These are phyloP conservation scores for Parietaria judaica DNA, from an alignment of 306 rosid species.

Conservation along the genomic window DNA sequence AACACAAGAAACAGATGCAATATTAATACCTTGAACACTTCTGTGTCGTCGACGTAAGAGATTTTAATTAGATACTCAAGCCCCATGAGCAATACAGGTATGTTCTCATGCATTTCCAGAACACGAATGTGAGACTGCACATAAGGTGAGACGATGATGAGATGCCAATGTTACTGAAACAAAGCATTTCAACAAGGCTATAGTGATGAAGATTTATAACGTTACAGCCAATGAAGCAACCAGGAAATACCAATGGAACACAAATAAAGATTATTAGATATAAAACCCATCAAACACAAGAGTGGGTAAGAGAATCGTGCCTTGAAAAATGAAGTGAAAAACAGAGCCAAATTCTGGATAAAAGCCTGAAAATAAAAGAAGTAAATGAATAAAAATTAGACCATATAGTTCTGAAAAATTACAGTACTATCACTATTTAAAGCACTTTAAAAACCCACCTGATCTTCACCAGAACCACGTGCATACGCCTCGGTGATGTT, in stretches of 20 bases:
- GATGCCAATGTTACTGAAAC: not conserved
- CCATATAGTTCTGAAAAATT: not conserved
- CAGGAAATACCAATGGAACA: not conserved
- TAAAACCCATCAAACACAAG: not conserved
- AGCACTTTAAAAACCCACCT: constrained; percentile 34
- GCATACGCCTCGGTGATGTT: constrained; percentile 90
- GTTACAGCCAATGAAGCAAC: not conserved
- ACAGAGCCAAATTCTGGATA: constrained; percentile 88
- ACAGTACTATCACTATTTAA: not conserved
- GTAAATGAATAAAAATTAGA: not conserved
- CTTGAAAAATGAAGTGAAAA: constrained; percentile 89
- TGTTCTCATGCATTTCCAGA: constrained; percentile 71
- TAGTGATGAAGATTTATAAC: no score
- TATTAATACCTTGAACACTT: constrained; percentile 76
- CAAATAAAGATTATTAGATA: not conserved
- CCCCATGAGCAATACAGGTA: constrained; percentile 66
- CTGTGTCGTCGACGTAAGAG: constrained; percentile 91
- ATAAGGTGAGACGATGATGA: not conserved
- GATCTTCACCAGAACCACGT: constrained; percentile 78
- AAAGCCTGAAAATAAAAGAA: constrained; percentile 49
- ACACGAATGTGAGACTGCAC: constrained; percentile 74
- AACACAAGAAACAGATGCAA: not conserved
- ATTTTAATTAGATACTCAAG: constrained; percentile 92
- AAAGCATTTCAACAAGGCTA: not conserved
- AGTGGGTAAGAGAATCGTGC: constrained; percentile 25